Evolutionary conservation across 441 rosid species (phyloP).

Genomic region (Eutrema salsugineum): DNA sequence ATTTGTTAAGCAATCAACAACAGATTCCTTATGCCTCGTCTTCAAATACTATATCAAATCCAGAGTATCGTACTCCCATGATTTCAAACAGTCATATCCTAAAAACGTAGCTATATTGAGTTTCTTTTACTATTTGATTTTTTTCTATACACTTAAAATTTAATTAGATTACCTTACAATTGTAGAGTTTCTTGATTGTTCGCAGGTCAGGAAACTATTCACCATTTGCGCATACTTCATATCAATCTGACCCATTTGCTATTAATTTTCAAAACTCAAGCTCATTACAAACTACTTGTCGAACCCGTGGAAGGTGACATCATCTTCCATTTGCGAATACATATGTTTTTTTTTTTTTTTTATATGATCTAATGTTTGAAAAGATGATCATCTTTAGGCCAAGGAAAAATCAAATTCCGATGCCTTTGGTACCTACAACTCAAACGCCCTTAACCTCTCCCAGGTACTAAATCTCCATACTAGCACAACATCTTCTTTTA

Average conservation of each 20-base stretch:
- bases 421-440: constrained; percentile 16
- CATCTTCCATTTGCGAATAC: not conserved
- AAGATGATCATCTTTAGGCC: constrained; percentile 1
- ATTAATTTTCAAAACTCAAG: constrained; percentile 5
- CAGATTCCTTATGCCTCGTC: not conserved
- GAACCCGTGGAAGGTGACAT: constrained; percentile 22
- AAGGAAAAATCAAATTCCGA: not conserved
- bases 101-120: not conserved
- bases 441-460: not conserved
- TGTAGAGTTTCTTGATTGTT: not conserved
- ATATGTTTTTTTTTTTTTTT: not conserved
- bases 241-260: not conserved
- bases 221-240: not conserved
- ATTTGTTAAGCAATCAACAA: not conserved
- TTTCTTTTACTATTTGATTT: not conserved
- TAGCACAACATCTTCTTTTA: not conserved
- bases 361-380: not conserved
- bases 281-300: not conserved
- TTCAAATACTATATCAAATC: constrained; percentile 1
- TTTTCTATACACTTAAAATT: not conserved
- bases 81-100: not conserved
- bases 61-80: not conserved
- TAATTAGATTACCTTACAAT: not conserved
- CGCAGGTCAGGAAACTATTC: not conserved
- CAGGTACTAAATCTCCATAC: not conserved